A percentile compares a stretch with the other conserved stretches of the same genome.
Conservation (phyloP, 495 filamentous ascomycete genomes). For the Choiromyces venosus region DNA sequence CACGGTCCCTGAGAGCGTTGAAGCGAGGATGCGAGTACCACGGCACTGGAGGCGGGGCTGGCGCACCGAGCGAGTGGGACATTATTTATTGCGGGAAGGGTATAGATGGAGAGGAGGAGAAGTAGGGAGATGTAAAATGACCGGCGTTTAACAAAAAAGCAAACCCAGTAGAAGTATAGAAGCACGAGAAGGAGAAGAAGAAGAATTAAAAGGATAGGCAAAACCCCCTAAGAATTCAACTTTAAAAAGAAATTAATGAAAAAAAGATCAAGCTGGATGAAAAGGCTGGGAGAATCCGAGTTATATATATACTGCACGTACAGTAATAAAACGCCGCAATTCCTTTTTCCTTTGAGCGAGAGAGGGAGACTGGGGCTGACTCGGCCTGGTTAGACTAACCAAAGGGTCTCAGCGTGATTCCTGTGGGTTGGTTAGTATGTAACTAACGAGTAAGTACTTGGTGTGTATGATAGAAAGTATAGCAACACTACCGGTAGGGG, state of each 20-base stretch:
- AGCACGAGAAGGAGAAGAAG: neutral
- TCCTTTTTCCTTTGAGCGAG: neutral
- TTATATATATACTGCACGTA: neutral
- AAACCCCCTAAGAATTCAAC: neutral
- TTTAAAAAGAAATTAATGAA: neutral
- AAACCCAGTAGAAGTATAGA: neutral
- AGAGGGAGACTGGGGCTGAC: neutral
- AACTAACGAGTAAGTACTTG: neutral
- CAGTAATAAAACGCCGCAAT: neutral
- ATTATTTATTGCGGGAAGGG: conserved; percentile 18
- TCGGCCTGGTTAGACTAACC: neutral
- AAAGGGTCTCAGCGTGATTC: neutral
- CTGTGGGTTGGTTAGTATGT: neutral
- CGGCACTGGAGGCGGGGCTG: conserved; percentile 26
- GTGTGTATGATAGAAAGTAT: neutral
- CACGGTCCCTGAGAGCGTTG: conserved; percentile 18
- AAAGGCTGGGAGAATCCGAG: neutral
- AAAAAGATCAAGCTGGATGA: neutral
- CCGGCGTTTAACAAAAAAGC: neutral
- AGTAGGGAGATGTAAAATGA: too few species aligned
- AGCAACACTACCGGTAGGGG: neutral
- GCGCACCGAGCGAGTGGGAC: conserved; percentile 16
- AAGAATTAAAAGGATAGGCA: neutral
- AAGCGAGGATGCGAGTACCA: conserved; percentile 39
- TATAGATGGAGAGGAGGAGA: neutral